Evolutionary conservation across 176 grass and related monocot species (phyloP).

Genomic region (Metroxylon sagu): DNA sequence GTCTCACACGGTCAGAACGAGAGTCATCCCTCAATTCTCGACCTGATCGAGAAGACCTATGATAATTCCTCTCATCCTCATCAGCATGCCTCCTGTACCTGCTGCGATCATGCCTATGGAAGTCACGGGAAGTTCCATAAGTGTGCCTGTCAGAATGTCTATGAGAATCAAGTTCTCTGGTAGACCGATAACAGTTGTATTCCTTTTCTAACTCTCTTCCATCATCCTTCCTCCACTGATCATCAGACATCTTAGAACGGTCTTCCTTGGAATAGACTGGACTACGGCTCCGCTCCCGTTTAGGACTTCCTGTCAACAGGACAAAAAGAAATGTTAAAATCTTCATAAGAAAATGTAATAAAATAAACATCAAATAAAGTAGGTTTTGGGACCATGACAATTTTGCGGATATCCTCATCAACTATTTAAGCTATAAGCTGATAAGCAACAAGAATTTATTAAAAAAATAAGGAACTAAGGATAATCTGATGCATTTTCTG

Average conservation of each 20-base stretch:
- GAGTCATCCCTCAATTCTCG: slow-evolving; percentile 41
- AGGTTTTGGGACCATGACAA: too few species aligned
- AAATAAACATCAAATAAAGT: neutral
- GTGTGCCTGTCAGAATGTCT: slow-evolving; percentile 47
- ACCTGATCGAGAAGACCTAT: slow-evolving; percentile 40
- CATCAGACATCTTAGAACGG: slow-evolving; percentile 23
- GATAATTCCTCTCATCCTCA: slow-evolving; percentile 45
- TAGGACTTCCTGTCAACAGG: slow-evolving; percentile 30
- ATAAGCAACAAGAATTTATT: too few species aligned
- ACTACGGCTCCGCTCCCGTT: slow-evolving; percentile 41
- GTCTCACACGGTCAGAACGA: slow-evolving; percentile 32
- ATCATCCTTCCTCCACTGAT: slow-evolving; percentile 29
- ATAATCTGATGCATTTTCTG: too few species aligned
- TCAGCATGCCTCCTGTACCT: slow-evolving; percentile 40
- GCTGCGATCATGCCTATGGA: slow-evolving; percentile 54
- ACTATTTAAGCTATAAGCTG: too few species aligned
- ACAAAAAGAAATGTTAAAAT: neutral
- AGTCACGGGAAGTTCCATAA: slow-evolving; percentile 37
- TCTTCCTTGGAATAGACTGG: slow-evolving; percentile 37
- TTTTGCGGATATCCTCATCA: too few species aligned
- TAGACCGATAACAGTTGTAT: slow-evolving; percentile 8
- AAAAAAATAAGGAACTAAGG: too few species aligned
- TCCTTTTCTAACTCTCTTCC: slow-evolving; percentile 32
- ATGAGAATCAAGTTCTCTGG: slow-evolving; percentile 39
- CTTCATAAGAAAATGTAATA: neutral